These are phyloP conservation scores for Candida labiduridarum DNA, from an alignment of 1,139 yeast species.

Conservation along the genomic window DNA sequence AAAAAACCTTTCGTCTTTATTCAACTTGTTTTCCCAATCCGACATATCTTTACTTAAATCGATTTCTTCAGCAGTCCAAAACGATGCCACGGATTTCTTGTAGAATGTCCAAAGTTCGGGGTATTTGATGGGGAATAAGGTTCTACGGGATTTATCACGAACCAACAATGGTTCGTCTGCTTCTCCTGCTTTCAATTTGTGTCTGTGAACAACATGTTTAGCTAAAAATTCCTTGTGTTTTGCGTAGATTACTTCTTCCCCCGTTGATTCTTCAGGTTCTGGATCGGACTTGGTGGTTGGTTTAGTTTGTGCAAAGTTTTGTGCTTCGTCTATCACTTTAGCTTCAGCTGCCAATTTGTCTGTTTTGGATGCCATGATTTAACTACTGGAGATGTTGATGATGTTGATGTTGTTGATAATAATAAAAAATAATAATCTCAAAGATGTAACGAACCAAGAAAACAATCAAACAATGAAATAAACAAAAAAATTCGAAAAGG, in stretches of 20 bases:
- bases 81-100: conserved; percentile 98
- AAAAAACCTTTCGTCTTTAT: conserved; percentile 87
- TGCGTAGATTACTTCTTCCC: conserved; percentile 18
- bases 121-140: conserved; percentile 94
- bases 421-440: too few species aligned
- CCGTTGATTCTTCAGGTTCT: conserved; percentile 20
- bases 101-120: conserved; percentile 99
- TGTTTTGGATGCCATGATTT: conserved; percentile 30
- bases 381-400: too few species aligned
- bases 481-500: too few species aligned
- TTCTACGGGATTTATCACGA: conserved; percentile 90
- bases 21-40: conserved; percentile 88
- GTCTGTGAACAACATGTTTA: conserved; percentile 70
- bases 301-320: conserved; percentile 25
- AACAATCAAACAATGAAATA: too few species aligned
- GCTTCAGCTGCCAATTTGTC: conserved; percentile 52
- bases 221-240: conserved; percentile 58
- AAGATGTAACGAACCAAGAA: too few species aligned
- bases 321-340: conserved; percentile 40
- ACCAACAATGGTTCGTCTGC: conserved; percentile 84
- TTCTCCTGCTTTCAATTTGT: conserved; percentile 70
- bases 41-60: conserved; percentile 87
- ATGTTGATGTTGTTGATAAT: too few species aligned
- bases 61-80: conserved; percentile 99
- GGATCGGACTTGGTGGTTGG: conserved; percentile 17